Percentiles rank a stretch among this genome's conserved stretches.
phyloP scores from a whole-genome alignment of 352 stramenopile genomes.

The Phytophthora multivora region DNA sequence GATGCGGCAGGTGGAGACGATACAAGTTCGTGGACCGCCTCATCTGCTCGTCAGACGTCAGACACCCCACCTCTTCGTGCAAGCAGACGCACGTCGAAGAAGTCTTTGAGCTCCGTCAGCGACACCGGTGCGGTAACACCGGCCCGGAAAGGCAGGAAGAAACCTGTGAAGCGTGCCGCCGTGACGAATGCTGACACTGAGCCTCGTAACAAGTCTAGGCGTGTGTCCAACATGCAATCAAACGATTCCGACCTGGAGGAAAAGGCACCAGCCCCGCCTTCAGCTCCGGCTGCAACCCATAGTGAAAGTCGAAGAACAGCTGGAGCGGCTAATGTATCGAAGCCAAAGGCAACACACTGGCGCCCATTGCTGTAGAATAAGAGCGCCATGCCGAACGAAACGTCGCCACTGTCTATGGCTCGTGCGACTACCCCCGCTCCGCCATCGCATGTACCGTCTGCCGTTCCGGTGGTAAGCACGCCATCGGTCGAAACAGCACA shows the following conservation, averaged over 20 bases:
- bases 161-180: not conserved
- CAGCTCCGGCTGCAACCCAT: not conserved
- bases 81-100: not conserved
- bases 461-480: too few relatives aligned
- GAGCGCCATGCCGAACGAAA: too few relatives aligned
- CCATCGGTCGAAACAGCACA: too few relatives aligned
- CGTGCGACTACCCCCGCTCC: too few relatives aligned
- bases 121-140: not conserved
- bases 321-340: too few relatives aligned
- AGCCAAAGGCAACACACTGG: too few relatives aligned
- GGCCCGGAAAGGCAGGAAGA: conserved; percentile 10
- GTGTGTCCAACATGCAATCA: not conserved
- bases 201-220: not conserved
- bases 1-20: not conserved
- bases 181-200: not conserved
- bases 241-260: not conserved
- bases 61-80: not conserved
- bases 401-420: too few relatives aligned
- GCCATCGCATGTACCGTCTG: too few relatives aligned
- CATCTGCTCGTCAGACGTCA: conserved; percentile 1
- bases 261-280: not conserved
- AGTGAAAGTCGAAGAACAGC: not conserved
- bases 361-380: too few relatives aligned
- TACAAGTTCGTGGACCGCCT: not conserved
- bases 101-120: not conserved